Evolutionary conservation across 129 eudicot genomes (phyloP).

Genomic region (Pseudognaphalium luteoalbum): DNA sequence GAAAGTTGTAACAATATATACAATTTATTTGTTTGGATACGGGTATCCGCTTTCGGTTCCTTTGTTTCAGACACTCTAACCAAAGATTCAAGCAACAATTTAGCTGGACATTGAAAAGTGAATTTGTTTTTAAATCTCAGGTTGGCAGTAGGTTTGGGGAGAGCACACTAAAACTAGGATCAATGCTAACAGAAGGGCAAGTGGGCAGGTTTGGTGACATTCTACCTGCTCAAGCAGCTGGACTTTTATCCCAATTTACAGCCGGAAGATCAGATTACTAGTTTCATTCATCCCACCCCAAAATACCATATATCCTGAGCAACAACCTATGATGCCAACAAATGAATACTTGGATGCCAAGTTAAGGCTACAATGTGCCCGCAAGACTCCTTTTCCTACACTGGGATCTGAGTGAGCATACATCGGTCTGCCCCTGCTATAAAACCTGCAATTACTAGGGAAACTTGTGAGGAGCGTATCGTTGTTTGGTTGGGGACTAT

Average conservation of each 20-base stretch:
- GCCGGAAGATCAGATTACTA: conserved; percentile 61
- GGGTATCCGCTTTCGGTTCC: neutral
- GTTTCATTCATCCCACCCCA: conserved; percentile 11
- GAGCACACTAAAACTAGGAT: conserved; percentile 89
- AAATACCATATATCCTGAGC: neutral
- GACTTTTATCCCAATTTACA: conserved; percentile 88
- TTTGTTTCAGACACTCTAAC: neutral
- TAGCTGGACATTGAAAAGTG: neutral
- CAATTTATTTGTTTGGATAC: neutral
- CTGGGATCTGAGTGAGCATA: neutral
- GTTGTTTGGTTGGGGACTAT: neutral
- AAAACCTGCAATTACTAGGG: conserved; percentile 2
- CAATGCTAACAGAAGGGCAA: conserved; percentile 90
- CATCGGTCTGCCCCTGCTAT: too few species aligned
- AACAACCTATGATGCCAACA: conserved; percentile 14
- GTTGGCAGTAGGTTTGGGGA: conserved; percentile 98
- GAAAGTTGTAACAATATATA: neutral
- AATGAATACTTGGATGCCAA: conserved; percentile 17
- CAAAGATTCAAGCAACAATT: neutral
- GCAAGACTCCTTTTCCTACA: neutral
- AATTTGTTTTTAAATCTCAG: conserved; percentile 40
- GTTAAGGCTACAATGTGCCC: conserved; percentile 1
- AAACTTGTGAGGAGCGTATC: conserved; percentile 15
- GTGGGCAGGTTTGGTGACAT: conserved; percentile 96
- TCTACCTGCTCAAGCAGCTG: conserved; percentile 96